phyloP scores from a whole-genome alignment of 768 basidiomycete genomes.

The Clathrus columnatus region DNA sequence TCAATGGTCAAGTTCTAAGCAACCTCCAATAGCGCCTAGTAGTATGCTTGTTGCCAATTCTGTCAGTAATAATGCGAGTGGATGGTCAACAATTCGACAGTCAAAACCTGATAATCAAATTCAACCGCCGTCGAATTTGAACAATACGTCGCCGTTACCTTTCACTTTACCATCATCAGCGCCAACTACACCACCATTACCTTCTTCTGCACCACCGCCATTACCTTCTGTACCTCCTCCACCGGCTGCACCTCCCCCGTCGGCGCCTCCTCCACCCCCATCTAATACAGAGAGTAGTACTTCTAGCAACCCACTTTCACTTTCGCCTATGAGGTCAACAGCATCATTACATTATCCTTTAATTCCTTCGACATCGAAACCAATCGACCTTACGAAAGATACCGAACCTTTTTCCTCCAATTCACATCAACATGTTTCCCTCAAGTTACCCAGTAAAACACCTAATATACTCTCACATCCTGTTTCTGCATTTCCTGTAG shows the following conservation, averaged over 20 bases:
- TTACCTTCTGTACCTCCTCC: conserved; percentile 1
- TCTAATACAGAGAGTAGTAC: background rate
- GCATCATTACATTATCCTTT: conserved; percentile 17
- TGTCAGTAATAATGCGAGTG: conserved; percentile 11
- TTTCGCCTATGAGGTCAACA: conserved; percentile 13
- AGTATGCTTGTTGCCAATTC: background rate
- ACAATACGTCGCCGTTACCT: conserved; percentile 11
- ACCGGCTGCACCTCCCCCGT: conserved; percentile 7
- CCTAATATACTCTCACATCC: background rate
- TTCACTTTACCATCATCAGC: conserved; percentile 20
- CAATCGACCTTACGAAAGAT: background rate
- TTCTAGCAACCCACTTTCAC: conserved; percentile 18
- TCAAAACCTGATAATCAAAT: conserved; percentile 19
- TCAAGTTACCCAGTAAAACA: background rate
- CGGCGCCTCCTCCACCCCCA: conserved; percentile 1
- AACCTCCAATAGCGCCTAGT: background rate
- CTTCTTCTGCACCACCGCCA: background rate
- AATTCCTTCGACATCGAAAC: conserved; percentile 5
- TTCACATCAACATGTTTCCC: background rate
- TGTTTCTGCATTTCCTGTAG: background rate
- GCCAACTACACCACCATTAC: conserved; percentile 12
- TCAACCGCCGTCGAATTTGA: conserved; percentile 19
- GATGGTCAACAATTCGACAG: conserved; percentile 6
- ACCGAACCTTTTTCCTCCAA: background rate
- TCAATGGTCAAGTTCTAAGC: background rate